Base-by-base conservation (phyloP, 2,329 filamentous ascomycete species). In the Pseudocercospora cruenta region DNA sequence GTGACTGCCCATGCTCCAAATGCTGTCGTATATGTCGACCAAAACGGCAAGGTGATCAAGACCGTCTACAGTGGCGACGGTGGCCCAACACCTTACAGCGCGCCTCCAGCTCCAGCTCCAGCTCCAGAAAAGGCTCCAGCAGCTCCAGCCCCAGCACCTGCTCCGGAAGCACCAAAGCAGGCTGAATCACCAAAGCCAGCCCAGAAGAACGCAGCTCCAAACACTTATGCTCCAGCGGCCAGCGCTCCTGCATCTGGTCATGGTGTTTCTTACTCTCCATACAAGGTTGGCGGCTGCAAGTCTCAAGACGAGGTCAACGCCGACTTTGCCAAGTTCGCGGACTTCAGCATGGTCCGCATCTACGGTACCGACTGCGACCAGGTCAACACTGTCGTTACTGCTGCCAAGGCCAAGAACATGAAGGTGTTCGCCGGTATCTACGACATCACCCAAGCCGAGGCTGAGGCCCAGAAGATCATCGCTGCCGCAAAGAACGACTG, bases 341-440 rank as follows among this genome's bases (percentile, higher is more conserved):
- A 80, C 14, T 93, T 90, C 78, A 82, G 83, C 19, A 78, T 88
- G 39, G 81, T 96, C 62, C 91, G 93, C 59, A 86, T 91, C 74
- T 96, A 96, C 75, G 93, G 92, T 60, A 87, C 88, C 64, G 91
- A 93, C 78, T 96, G 93, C 78, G 82, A 92, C 73, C 90, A 94
- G 77, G 85, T 92, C 45, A 77, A 83, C 2, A 86, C 83, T 14
- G 86, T 91, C 19, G 80, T 90, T 33, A 78, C 83, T 10, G 89
- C 89, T 8, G 90, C 89, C 43, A 87, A 87, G 72, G 78, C 83
- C n/a, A 84, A 87, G 72, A 85, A 84, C 57, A 85, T 92, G 76
- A 89, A 89, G 77, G 80, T 96, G 33, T 91, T 96, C 78, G 84
- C 90, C 12, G 93, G 92, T 62, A 84, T 95, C 66, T 94, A 86